Conservation (phyloP, 2,329 filamentous ascomycete genomes). For the Lasiodiplodia gonubiensis region DNA sequence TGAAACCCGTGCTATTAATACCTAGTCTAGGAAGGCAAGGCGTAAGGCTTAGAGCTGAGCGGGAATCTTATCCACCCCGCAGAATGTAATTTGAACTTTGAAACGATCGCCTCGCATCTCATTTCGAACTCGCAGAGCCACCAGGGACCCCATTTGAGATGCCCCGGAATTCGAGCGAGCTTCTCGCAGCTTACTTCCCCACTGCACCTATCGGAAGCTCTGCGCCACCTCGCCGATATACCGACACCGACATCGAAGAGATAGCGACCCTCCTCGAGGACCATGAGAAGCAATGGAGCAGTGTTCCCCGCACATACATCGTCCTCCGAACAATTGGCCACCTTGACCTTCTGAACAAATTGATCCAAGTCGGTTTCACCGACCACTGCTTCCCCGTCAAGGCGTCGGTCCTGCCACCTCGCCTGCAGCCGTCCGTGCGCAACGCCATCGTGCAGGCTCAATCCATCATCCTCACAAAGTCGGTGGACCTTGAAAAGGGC, state of each 20-base stretch:
- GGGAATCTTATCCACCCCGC: no score
- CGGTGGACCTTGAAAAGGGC: conserved; percentile 33
- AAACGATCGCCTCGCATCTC: no score
- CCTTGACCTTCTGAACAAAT: conserved; percentile 33
- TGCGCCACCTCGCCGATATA: not conserved
- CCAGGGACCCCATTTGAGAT: not conserved
- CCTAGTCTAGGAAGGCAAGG: no score
- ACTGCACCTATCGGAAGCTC: not conserved
- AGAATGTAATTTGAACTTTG: no score
- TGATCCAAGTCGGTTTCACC: conserved; percentile 35
- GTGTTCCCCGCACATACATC: conserved; percentile 38
- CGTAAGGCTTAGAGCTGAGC: no score
- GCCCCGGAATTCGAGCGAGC: not conserved
- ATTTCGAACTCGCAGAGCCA: no score
- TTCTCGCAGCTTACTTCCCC: conserved; percentile 7
- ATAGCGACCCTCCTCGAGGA: conserved; percentile 31
- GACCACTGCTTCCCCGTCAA: conserved; percentile 40
- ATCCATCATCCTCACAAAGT: not conserved
- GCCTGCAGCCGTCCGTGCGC: conserved; percentile 31
- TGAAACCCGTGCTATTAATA: no score
- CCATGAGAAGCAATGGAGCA: conserved; percentile 19
- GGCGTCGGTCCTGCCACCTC: conserved; percentile 32
- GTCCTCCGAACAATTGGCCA: conserved; percentile 37
- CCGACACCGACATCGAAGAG: conserved; percentile 32
- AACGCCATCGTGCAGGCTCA: conserved; percentile 35